These are phyloP conservation scores for Fusarium odoratissimum DNA, from an alignment of 2,329 filamentous ascomycete species.

Conservation along the genomic window DNA sequence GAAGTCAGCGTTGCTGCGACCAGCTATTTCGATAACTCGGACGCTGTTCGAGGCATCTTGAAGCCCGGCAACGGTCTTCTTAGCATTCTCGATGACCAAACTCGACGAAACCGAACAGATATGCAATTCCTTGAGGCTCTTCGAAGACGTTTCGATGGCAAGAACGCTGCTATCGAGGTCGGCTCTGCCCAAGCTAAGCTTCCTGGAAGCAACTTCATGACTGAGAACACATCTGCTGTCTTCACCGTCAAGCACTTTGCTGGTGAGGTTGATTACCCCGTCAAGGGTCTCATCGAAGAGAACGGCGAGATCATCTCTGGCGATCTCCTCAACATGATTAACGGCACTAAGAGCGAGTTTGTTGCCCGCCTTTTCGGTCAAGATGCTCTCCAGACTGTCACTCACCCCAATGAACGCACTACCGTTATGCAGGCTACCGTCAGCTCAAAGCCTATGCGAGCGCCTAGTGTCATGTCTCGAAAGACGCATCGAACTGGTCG, in stretches of 20 bases:
- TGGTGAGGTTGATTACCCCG: constrained; percentile 93
- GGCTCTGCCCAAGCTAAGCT: constrained; percentile 79
- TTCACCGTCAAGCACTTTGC: constrained; percentile 97
- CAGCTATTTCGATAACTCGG: constrained; percentile 97
- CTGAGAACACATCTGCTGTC: constrained; percentile 80
- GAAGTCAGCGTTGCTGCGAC: constrained; percentile 91
- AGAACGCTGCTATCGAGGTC: constrained; percentile 89
- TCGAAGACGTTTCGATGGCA: constrained; percentile 92
- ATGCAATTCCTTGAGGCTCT: constrained; percentile 90
- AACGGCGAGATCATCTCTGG: constrained; percentile 97
- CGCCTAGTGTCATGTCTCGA: constrained; percentile 90
- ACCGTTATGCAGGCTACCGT: constrained; percentile 97
- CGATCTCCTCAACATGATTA: constrained; percentile 94
- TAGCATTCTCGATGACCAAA: constrained; percentile 96
- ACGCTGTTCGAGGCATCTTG: constrained; percentile 89
- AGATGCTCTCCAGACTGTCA: constrained; percentile 89
- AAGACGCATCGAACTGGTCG: constrained; percentile 65
- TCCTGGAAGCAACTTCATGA: constrained; percentile 89
- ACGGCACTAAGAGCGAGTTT: constrained; percentile 87
- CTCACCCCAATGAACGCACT: constrained; percentile 90
- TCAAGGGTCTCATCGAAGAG: constrained; percentile 89
- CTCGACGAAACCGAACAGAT: constrained; percentile 87
- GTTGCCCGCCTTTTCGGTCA: constrained; percentile 94
- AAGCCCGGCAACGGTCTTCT: constrained; percentile 94
- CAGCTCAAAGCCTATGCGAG: constrained; percentile 92